A percentile compares a stretch with the other conserved stretches of the same genome.
Evolutionary conservation across 2,329 filamentous ascomycete genomes (phyloP).

Genomic region (Penicillium sp.): DNA sequence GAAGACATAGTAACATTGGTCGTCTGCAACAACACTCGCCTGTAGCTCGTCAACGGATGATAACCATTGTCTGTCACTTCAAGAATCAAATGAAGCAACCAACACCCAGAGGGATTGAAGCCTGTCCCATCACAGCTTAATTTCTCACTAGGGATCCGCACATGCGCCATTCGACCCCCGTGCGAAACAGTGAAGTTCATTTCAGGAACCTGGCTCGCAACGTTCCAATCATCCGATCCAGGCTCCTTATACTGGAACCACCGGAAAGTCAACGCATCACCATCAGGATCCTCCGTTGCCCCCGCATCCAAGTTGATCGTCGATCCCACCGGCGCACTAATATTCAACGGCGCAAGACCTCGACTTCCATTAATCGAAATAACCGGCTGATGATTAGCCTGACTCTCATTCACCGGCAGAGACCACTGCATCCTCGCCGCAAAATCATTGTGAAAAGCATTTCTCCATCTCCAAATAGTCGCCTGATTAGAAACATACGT

Average conservation of each 20-base stretch:
- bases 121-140: neutral
- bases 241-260: conserved; percentile 25
- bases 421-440: conserved; percentile 52
- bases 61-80: conserved; percentile 23
- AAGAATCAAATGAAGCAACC: conserved; percentile 21
- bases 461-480: conserved; percentile 55
- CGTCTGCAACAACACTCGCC: conserved; percentile 22
- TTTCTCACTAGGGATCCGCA: neutral
- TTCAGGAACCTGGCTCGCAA: conserved; percentile 11
- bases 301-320: conserved; percentile 21
- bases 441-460: conserved; percentile 55
- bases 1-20: conserved; percentile 7
- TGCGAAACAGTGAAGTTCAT: conserved; percentile 12
- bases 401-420: conserved; percentile 21
- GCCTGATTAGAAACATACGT: conserved; percentile 44
- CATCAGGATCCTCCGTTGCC: conserved; percentile 21
- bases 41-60: conserved; percentile 22
- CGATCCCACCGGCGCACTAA: conserved; percentile 15
- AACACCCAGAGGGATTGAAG: conserved; percentile 8
- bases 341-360: conserved; percentile 11
- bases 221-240: conserved; percentile 8
- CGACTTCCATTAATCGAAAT: conserved; percentile 18
- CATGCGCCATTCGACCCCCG: neutral
- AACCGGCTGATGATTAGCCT: conserved; percentile 25
- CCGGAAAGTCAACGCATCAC: conserved; percentile 19